These are phyloP conservation scores for Leccinum arenicola DNA, from an alignment of 768 basidiomycete genomes.

Conservation along the genomic window DNA sequence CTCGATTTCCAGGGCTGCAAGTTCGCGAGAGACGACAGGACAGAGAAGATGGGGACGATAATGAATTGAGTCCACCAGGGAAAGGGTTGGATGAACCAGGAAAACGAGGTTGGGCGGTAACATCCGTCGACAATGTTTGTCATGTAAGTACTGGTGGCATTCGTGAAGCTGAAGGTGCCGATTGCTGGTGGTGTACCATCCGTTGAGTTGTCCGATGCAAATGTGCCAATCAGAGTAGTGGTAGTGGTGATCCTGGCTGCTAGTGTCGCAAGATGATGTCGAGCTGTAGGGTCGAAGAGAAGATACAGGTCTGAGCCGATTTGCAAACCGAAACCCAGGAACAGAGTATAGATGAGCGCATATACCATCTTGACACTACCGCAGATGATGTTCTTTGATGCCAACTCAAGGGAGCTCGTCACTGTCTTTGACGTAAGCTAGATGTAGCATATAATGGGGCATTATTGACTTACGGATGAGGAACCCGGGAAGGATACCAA, in stretches of 20 bases:
- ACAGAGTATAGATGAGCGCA: conserved; percentile 83
- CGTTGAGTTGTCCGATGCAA: conserved; percentile 54
- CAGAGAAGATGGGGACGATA: conserved; percentile 74
- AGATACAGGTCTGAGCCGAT: conserved; percentile 82
- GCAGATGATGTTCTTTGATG: conserved; percentile 81
- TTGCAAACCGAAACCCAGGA: conserved; percentile 81
- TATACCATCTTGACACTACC: conserved; percentile 88
- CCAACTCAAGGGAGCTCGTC: conserved; percentile 79
- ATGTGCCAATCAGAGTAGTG: conserved; percentile 60
- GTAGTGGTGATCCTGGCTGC: conserved; percentile 48
- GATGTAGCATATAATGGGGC: background rate
- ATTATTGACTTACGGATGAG: conserved; percentile 57
- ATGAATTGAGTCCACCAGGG: conserved; percentile 75
- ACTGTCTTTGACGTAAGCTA: conserved; percentile 40
- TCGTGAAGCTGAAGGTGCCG: conserved; percentile 68
- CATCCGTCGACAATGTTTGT: conserved; percentile 63
- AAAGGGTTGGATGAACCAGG: conserved; percentile 82
- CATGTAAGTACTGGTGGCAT: conserved; percentile 43
- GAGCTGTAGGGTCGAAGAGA: conserved; percentile 59
- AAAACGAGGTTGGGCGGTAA: conserved; percentile 58
- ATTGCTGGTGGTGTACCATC: conserved; percentile 43
- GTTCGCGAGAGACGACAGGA: conserved; percentile 71
- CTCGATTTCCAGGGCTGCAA: conserved; percentile 70
- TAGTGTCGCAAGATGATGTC: conserved; percentile 51
- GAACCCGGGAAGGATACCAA: conserved; percentile 88